Conservation (phyloP, 768 basidiomycete genomes). For the Psilocybe azurescens region DNA sequence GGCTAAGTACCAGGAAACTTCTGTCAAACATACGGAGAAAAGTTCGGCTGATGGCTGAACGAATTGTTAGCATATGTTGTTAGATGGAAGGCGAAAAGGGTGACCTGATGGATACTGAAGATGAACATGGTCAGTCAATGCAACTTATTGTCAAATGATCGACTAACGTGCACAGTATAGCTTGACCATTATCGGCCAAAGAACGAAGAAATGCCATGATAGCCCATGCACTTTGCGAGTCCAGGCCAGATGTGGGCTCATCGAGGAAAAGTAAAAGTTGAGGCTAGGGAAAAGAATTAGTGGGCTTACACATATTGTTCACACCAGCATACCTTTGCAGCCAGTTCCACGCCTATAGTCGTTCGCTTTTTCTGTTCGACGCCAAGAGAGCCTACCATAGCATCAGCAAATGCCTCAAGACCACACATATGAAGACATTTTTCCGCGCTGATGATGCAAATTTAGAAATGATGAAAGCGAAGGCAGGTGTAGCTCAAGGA, state of each 20-base stretch:
- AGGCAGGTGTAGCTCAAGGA: constrained; percentile 11
- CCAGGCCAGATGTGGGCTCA: constrained; percentile 88
- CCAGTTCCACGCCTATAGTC: constrained; percentile 88
- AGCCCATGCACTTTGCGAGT: constrained; percentile 88
- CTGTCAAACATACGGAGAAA: constrained; percentile 55
- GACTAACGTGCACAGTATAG: constrained; percentile 86
- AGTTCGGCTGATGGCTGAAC: constrained; percentile 78
- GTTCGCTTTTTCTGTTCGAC: constrained; percentile 81
- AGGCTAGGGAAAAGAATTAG: constrained; percentile 47
- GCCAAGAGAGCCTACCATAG: constrained; percentile 68
- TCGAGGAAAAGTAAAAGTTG: constrained; percentile 84
- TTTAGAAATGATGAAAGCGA: neutral
- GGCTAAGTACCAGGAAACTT: neutral
- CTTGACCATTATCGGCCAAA: constrained; percentile 82
- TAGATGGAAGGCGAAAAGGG: neutral
- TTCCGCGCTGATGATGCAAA: constrained; percentile 35
- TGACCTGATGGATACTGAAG: constrained; percentile 49
- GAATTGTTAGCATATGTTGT: constrained; percentile 1
- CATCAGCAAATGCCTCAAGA: constrained; percentile 63
- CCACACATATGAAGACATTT: constrained; percentile 69
- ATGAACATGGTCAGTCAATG: neutral
- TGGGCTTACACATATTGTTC: neutral
- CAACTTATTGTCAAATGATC: neutral
- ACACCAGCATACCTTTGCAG: constrained; percentile 68
- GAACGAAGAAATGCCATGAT: constrained; percentile 77